Evolutionary conservation across 805 yeast species (phyloP), one percentile per base, ranked within the genome.

Genomic region (Isabelozyma heimii): DNA sequence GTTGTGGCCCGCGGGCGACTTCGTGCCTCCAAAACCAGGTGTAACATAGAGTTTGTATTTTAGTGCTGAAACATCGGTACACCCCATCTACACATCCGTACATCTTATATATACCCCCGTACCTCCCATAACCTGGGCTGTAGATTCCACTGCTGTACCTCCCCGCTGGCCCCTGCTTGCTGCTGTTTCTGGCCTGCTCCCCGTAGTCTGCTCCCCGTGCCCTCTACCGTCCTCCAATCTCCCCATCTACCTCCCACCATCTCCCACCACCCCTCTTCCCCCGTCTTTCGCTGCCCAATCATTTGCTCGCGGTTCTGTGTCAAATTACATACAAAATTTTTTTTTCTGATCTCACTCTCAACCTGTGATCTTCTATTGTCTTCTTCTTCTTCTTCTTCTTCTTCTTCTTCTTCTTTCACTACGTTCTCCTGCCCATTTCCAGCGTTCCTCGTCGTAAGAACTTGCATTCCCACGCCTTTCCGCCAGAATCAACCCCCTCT

Each of bases 1-100:
- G 40, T 62, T 67, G 33, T 83, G 86, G 82, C 91, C 91, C 1
- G 64, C 70, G 13, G 87, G 88, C 0, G 69, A 70, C 5, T 79
- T 85, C 64, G 67, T 63, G 1, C 65, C 64, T 0, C 85, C 89
- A 0, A 56, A 56, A 6, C 78, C 77, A 1, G 89, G 89, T 2
- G 70, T 82, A 9, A 80, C 35, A 30, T 30, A 30, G 35, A 27
- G 9, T 8, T 9, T 13, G 35, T 30, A 30, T 30, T 6, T 3
- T 13, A n/a, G n/a, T n/a, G n/a, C n/a, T n/a, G n/a, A n/a, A n/a
- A n/a, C n/a, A n/a, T n/a, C n/a, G n/a, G n/a, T n/a, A n/a, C n/a
- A 30, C 35, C 24, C 6, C 3, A 20, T 20, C 24, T 20, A 20
- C 6, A 20, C 6, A 20, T 3, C 24, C 24, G 24, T 20, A 20